phyloP scores from a whole-genome alignment of 441 rosid species.

The Erodium chrysanthum region DNA sequence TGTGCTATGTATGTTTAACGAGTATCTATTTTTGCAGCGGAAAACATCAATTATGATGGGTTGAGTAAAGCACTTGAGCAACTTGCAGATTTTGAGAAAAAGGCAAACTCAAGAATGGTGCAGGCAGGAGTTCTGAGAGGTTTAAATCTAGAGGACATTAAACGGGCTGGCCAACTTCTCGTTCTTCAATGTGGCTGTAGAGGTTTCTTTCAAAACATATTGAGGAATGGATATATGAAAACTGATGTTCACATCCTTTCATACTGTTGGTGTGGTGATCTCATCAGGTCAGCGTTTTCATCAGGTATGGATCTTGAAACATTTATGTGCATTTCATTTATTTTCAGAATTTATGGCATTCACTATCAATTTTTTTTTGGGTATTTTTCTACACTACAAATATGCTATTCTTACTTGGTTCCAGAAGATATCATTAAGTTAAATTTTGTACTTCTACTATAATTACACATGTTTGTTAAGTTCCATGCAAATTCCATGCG shows the following conservation, averaged over 20 bases:
- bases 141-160: slow-evolving; percentile 68
- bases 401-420: too few relatives aligned
- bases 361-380: neutral
- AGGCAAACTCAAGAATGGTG: slow-evolving; percentile 67
- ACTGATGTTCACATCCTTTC: slow-evolving; percentile 59
- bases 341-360: neutral
- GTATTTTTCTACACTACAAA: too few relatives aligned
- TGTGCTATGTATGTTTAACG: neutral
- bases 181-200: slow-evolving; percentile 78
- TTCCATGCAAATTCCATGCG: too few relatives aligned
- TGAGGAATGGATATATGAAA: slow-evolving; percentile 39
- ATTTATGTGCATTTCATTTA: neutral
- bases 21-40: slow-evolving; percentile 36
- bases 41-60: slow-evolving; percentile 48
- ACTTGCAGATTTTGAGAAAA: slow-evolving; percentile 62
- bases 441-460: too few relatives aligned
- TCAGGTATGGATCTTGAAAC: slow-evolving; percentile 37
- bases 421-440: too few relatives aligned
- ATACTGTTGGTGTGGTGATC: slow-evolving; percentile 91
- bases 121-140: slow-evolving; percentile 76
- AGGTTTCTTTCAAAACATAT: slow-evolving; percentile 48
- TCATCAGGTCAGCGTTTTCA: slow-evolving; percentile 62
- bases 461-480: too few relatives aligned
- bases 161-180: slow-evolving; percentile 63
- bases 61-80: slow-evolving; percentile 54